Base-by-base conservation (phyloP, 1,284 basidiomycete genomes). In the Ustilago crameri region DNA sequence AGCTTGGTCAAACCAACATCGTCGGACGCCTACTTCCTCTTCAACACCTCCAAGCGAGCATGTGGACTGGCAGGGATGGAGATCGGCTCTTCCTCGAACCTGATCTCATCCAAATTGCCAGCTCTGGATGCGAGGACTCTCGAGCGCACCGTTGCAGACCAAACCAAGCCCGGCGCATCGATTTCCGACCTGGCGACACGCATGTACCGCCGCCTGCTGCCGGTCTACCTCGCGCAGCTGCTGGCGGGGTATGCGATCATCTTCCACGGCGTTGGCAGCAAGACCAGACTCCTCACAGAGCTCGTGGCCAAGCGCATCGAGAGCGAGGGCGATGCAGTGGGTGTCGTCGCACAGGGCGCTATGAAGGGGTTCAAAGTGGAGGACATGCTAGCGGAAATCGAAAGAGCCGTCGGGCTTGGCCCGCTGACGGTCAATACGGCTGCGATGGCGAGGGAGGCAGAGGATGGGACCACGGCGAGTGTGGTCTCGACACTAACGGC, bases 351-450 rank as follows among this genome's bases (percentile, higher is more conserved):
- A 0, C 68, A 75, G 37, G 73, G 64, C 2, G 62, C 57, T 9
- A 74, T 69, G 57, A 67, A 66, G 37, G 71, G 61, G n/a, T 68
- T 74, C 51, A 67, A 68, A 24, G 62, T 74, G n/a, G 71, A 74
- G 48, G 66, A 74, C 30, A 52, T 74, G 54, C 46, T 74, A 2
- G 51, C 48, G 1, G 53, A 65, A 49, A 55, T 74, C 15, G 71
- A 74, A 26, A 10, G 57, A 12, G 62, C 61, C 12, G 56, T 61
- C 0, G 66, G 61, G 15, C n/a, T 69, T 22, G 66, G 66, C 0
- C 34, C 53, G 30, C 37, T 71, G 51, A 64, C 62, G 3, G 9
- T 58, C 26, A 54, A 23, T 9, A 42, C 41, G 22, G 56, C 55
- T 9, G 52, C 41, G 10, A 43, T 27, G 4, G 44, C 20, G 5